phyloP scores from a whole-genome alignment of 2,329 filamentous ascomycete genomes.

The Talaromyces sp. region DNA sequence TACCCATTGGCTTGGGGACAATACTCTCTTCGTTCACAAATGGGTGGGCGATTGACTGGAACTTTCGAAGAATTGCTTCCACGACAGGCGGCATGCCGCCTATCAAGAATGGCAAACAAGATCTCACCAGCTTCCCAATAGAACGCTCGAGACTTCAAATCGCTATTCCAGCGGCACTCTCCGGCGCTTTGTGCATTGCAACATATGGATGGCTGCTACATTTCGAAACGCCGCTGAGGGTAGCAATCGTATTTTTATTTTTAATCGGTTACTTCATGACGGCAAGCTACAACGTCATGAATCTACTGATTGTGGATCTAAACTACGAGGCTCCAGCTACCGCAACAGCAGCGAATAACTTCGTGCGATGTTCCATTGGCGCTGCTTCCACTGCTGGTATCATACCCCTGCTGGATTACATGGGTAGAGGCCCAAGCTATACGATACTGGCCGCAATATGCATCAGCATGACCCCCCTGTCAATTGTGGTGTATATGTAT shows the following conservation, averaged over 20 bases:
- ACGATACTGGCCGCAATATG: neutral
- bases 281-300: constrained; percentile 32
- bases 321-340: constrained; percentile 31
- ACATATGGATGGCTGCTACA: neutral
- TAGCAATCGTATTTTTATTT: constrained; percentile 33
- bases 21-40: neutral
- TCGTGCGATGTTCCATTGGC: constrained; percentile 34
- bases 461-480: neutral
- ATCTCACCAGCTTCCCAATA: neutral
- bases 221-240: neutral
- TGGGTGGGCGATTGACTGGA: neutral
- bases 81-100: neutral
- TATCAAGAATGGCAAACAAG: neutral
- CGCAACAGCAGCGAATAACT: constrained; percentile 34
- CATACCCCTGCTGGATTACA: constrained; percentile 28
- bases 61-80: neutral
- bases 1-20: neutral
- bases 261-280: constrained; percentile 33
- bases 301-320: constrained; percentile 36
- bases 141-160: neutral
- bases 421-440: constrained; percentile 9
- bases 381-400: constrained; percentile 31
- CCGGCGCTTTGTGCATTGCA: neutral
- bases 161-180: neutral
- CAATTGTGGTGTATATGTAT: neutral